These are phyloP conservation scores for Chrysosporium queenslandicum DNA, from an alignment of 2,329 filamentous ascomycete species.

Conservation along the genomic window DNA sequence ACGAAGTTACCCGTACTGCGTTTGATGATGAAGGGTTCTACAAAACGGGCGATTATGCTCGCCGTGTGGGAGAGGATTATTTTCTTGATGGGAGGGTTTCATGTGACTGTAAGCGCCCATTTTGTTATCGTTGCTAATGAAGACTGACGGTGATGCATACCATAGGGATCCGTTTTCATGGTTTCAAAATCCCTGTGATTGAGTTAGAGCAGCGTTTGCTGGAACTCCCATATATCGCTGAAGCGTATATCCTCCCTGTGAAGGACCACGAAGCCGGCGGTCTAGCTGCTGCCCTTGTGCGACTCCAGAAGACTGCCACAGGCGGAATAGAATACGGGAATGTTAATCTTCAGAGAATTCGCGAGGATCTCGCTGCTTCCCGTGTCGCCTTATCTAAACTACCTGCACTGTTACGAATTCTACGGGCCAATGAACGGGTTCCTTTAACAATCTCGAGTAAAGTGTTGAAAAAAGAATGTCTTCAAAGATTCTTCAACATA, in stretches of 20 bases:
- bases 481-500: constrained; percentile 8
- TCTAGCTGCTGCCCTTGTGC: constrained; percentile 10
- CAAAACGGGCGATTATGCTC: constrained; percentile 19
- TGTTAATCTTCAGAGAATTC: constrained; percentile 12
- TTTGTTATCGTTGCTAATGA: too few species aligned
- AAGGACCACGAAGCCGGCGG: constrained; percentile 12
- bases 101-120: constrained; percentile 20
- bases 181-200: constrained; percentile 13
- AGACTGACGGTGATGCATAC: too few species aligned
- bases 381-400: constrained; percentile 9
- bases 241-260: constrained; percentile 15
- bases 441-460: constrained; percentile 11
- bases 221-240: constrained; percentile 17
- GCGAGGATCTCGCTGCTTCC: constrained; percentile 10
- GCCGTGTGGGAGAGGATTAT: constrained; percentile 13
- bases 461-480: constrained; percentile 4
- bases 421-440: constrained; percentile 11
- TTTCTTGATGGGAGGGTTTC: constrained; percentile 18
- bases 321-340: not conserved
- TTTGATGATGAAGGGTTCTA: constrained; percentile 18
- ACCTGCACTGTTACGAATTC: constrained; percentile 14
- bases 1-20: constrained; percentile 9
- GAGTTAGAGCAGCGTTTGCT: constrained; percentile 16
- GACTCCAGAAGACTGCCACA: not conserved
- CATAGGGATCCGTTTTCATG: constrained; percentile 13